A percentile compares a stretch with the other conserved stretches of the same genome.
phyloP scores from a whole-genome alignment of 164 flowering plant genomes.

The Kingdonia uniflora region DNA sequence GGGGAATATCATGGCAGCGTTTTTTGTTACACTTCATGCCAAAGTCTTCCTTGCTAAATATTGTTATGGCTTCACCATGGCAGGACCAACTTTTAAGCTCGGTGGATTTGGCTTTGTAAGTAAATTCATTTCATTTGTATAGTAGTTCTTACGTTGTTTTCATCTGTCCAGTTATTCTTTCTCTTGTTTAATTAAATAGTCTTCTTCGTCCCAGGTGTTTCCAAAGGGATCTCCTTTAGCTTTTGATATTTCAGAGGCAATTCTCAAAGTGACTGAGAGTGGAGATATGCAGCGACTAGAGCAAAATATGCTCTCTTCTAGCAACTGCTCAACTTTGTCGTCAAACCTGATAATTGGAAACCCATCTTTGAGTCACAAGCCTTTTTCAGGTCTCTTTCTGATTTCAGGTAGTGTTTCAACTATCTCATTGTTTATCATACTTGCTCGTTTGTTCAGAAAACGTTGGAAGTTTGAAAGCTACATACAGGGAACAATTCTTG shows the following conservation, averaged over 20 bases:
- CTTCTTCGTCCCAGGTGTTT: neutral
- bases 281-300: constrained; percentile 2
- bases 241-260: constrained; percentile 2
- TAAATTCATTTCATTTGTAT: neutral
- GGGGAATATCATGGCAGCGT: constrained; percentile 16
- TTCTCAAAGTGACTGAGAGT: neutral
- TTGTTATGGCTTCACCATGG: neutral
- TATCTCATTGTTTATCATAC: neutral
- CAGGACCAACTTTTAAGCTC: neutral
- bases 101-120: constrained; percentile 7
- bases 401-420: neutral
- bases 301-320: neutral
- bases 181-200: no score
- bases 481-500: neutral
- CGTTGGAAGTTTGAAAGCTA: neutral
- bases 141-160: no score
- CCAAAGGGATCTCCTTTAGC: neutral
- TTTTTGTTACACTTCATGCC: constrained; percentile 3
- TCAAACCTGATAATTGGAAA: neutral
- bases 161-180: no score
- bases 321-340: neutral
- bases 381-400: neutral
- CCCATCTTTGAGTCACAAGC: neutral
- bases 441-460: neutral
- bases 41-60: constrained; percentile 1